Conservation (phyloP, 2,329 filamentous ascomycete genomes). For the Colletotrichum abscissum region DNA sequence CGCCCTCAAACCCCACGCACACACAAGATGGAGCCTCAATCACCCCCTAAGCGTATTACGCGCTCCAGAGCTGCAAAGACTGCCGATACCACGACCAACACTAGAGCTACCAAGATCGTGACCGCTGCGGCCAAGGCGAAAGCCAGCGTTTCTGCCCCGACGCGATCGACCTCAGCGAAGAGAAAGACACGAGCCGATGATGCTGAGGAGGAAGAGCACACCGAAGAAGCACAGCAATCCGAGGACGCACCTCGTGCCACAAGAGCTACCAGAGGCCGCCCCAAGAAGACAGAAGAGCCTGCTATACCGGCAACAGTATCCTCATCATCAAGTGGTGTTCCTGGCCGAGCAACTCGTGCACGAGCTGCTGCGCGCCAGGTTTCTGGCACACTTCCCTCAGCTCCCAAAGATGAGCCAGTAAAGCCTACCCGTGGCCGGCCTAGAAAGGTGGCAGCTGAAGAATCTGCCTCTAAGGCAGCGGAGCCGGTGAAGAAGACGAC, state of each 20-base stretch:
- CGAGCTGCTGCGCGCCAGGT: slow-evolving; percentile 43
- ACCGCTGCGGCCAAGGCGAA: slow-evolving; percentile 63
- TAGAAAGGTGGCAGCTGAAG: slow-evolving; percentile 48
- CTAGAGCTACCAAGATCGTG: slow-evolving; percentile 57
- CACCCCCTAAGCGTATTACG: slow-evolving; percentile 70
- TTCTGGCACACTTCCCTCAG: slow-evolving; percentile 37
- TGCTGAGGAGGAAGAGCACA: slow-evolving; percentile 59
- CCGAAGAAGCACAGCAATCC: slow-evolving; percentile 42
- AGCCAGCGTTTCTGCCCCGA: slow-evolving; percentile 44
- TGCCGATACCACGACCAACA: slow-evolving; percentile 44
- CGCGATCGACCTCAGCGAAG: slow-evolving; percentile 48
- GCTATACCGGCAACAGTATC: slow-evolving; percentile 26
- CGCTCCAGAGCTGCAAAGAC: slow-evolving; percentile 59
- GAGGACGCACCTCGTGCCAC: slow-evolving; percentile 43
- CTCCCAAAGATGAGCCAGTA: slow-evolving; percentile 39
- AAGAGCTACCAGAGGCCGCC: slow-evolving; percentile 58
- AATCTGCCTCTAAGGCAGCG: slow-evolving; percentile 41
- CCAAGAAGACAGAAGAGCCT: slow-evolving; percentile 52
- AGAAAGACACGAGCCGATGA: slow-evolving; percentile 68
- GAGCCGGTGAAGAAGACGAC: slow-evolving; percentile 38
- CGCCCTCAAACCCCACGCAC: background rate
- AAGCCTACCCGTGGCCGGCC: slow-evolving; percentile 57
- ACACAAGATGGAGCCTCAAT: slow-evolving; percentile 60
- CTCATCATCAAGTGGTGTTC: slow-evolving; percentile 30
- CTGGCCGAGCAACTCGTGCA: slow-evolving; percentile 43